These are phyloP conservation scores for Fusarium goolgardi DNA, from an alignment of 2,329 filamentous ascomycete genomes.

Conservation along the genomic window DNA sequence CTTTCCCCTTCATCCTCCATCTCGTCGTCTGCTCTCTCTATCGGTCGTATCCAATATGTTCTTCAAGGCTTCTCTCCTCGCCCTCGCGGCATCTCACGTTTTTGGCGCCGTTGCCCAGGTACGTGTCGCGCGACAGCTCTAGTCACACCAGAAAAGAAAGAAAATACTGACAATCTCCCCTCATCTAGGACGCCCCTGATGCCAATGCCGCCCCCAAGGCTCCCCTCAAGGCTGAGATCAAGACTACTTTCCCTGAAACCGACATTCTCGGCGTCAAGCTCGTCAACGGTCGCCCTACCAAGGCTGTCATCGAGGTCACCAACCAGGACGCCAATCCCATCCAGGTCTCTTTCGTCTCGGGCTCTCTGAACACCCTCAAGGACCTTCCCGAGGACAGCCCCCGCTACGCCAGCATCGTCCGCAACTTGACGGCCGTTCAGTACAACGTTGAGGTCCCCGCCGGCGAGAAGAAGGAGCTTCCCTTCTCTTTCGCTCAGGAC, in stretches of 20 bases:
- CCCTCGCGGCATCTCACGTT: constrained; percentile 76
- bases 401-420: constrained; percentile 69
- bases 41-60: constrained; percentile 65
- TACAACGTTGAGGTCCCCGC: constrained; percentile 80
- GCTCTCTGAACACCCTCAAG: constrained; percentile 72
- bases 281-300: constrained; percentile 89
- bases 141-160: not conserved
- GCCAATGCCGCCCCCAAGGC: constrained; percentile 42
- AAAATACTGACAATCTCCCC: not conserved
- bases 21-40: constrained; percentile 28
- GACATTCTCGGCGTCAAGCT: constrained; percentile 96
- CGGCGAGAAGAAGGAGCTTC: constrained; percentile 79
- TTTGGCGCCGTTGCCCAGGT: constrained; percentile 73
- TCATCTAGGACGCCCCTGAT: constrained; percentile 30
- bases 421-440: constrained; percentile 83
- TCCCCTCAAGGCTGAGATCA: constrained; percentile 70
- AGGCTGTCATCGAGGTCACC: constrained; percentile 81
- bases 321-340: constrained; percentile 86
- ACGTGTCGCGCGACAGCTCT: constrained; percentile 52
- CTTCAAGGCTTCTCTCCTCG: constrained; percentile 78
- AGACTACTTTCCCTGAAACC: constrained; percentile 72
- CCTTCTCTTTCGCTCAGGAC: constrained; percentile 88
- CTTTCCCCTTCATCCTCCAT: constrained; percentile 15
- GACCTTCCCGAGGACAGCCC: constrained; percentile 60
- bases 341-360: constrained; percentile 79